Conservation (phyloP, 495 filamentous ascomycete species). For the Aspergillus kassunensis region DNA sequence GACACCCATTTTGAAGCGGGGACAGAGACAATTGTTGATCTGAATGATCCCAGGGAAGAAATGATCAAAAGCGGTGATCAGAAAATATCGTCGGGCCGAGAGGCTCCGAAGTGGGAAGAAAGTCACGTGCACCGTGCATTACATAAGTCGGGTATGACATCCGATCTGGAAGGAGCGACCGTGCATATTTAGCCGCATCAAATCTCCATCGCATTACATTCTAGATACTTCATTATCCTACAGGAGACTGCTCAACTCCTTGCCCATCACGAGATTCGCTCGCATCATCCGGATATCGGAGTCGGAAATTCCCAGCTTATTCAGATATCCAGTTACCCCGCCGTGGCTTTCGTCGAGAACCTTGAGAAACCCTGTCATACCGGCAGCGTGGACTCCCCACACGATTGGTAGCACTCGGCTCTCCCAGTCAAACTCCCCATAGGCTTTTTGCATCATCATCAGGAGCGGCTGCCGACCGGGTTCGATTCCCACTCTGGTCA, state of each 20-base stretch:
- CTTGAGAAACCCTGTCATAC: slow-evolving; percentile 30
- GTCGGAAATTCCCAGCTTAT: slow-evolving; percentile 2
- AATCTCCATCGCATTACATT: background rate
- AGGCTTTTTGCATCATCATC: slow-evolving; percentile 16
- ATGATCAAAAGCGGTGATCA: background rate
- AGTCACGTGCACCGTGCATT: background rate
- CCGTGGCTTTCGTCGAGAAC: slow-evolving; percentile 21
- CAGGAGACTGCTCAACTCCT: background rate
- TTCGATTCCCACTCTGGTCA: slow-evolving; percentile 30
- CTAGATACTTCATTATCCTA: background rate
- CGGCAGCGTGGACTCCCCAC: slow-evolving; percentile 22
- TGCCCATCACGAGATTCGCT: background rate
- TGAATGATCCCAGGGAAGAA: too few species aligned
- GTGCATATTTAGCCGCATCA: background rate
- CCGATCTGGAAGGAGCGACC: too few species aligned
- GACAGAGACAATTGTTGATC: background rate
- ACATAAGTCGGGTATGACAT: too few species aligned
- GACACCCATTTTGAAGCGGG: slow-evolving; percentile 47
- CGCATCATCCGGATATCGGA: background rate
- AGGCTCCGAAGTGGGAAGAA: background rate
- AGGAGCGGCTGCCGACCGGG: slow-evolving; percentile 22
- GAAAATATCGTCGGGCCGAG: slow-evolving; percentile 4
- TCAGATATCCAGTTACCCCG: slow-evolving; percentile 3
- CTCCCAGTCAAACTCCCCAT: slow-evolving; percentile 22
- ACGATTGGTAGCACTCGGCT: slow-evolving; percentile 26